Evolutionary conservation across 2,329 filamentous ascomycete species (phyloP), one percentile per base, ranked within the genome.

Genomic region (Fusarium brevicatenulatum): DNA sequence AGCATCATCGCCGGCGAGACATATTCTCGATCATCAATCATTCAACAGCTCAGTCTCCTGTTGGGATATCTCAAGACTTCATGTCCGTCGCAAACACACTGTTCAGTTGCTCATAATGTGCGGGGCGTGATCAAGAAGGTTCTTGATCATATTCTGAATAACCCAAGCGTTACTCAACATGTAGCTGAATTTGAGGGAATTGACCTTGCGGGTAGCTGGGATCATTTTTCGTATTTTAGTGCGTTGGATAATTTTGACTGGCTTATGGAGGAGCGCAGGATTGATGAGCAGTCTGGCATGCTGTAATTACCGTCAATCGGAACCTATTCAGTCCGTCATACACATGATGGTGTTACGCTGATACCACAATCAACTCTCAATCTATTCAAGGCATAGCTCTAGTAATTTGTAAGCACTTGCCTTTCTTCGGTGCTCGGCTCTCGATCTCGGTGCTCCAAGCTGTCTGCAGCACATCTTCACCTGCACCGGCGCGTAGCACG

Each of bases 331-430:
- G 5, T 25, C 25, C 25, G 25, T 25, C 25, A 25, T 25, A 25
- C 25, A 25, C 25, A 25, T 25, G 25, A 25, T 25, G 25, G 25
- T 25, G 25, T 25, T n/a, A 7, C 10, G 1, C 21, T 42, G 6
- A 10, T 7, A 13, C 30, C 30, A 4, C 4, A 4, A 5, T 13
- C 11, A 32, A 13, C 10, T 32, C 11, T 32, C 11, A 32, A 11
- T 8, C 5, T n/a, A 9, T 4, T 9, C 0, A 2, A n/a, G 15
- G 9, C 2, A 42, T 15, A 13, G 0, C 16, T 10, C 19, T 10
- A 2, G 13, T 0, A n/a, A 28, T n/a, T 40, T 4, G 50, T 40
- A 18, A 54, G 50, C 19, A 3, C 0, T 2, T 40, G 34, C 15
- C 5, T 7, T 40, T 59, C 5, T 11, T 59, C 56, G 56, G 56